Evolutionary conservation across 495 filamentous ascomycete species (phyloP).

Genomic region (Usnea hakonensis): DNA sequence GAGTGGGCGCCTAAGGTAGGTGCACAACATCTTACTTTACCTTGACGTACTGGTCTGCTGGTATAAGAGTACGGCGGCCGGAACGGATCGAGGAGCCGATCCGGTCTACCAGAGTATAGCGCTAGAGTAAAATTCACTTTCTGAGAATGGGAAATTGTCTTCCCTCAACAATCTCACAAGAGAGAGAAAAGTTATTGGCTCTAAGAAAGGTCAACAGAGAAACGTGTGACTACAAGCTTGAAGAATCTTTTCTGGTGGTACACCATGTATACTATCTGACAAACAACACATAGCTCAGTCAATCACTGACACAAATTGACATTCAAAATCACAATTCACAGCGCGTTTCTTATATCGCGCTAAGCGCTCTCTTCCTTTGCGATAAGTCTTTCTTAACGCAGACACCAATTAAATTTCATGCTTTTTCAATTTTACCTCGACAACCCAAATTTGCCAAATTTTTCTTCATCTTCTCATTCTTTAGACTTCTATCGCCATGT

Average conservation of each 20-base stretch:
- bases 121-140: too few relatives aligned
- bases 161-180: too few relatives aligned
- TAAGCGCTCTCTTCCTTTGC: neutral
- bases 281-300: neutral
- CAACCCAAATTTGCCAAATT: neutral
- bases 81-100: conserved; percentile 2
- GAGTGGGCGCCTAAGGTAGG: too few relatives aligned
- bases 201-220: too few relatives aligned
- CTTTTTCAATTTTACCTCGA: neutral
- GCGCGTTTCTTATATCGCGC: neutral
- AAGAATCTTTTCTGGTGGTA: too few relatives aligned
- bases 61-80: neutral
- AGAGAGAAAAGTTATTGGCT: too few relatives aligned
- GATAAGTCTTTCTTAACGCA: neutral
- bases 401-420: neutral
- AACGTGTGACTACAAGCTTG: too few relatives aligned
- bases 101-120: neutral
- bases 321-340: neutral
- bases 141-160: too few relatives aligned
- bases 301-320: neutral
- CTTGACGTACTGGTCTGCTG: too few relatives aligned
- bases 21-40: too few relatives aligned
- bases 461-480: neutral
- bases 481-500: neutral
- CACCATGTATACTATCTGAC: too few relatives aligned